Evolutionary conservation across 164 flowering plant genomes (phyloP), one percentile per base, ranked within the genome.

Genomic region (Stephania yunnanensis): DNA sequence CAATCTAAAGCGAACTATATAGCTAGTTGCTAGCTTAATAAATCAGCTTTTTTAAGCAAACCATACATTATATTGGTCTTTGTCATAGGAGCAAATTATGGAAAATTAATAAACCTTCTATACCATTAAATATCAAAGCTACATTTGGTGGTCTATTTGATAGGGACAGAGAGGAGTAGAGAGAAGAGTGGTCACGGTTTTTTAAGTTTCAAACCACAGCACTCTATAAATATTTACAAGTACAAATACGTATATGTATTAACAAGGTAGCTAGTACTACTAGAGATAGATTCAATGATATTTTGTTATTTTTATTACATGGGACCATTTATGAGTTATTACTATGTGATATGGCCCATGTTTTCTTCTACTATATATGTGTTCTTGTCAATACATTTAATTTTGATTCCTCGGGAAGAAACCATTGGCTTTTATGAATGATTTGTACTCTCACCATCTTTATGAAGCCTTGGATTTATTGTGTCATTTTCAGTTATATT

Each of bases 271-370:
- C 25, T 25, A 25, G n/a, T 58, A 17, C 22, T 22, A n/a, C n/a
- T n/a, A n/a, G n/a, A 25, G 25, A 25, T 17, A 15, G 22, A 58
- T 61, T 61, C 25, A 61, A 61, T 15, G 25, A 61, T 61, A 61
- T 61, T 61, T 61, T n/a, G n/a, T n/a, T 61, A 61, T 61, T 61
- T 61, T 61, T 61, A 61, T 61, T 61, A 61, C 5, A 61, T 61
- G 66, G 66, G 66, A 1, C 66, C 66, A 9, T 25, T 0, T 25
- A 25, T 25, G 25, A 25, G 0, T 25, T 25, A 25, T 25, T 25
- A 25, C 25, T 25, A 6, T 58, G 20, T 61, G 20, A n/a, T 20
- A 61, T 61, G 66, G 66, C 25, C 66, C 66, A 5, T 61, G 25
- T 61, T n/a, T 61, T 61, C 66, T 61, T 61, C 20, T 61, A 7